Evolutionary conservation across 352 stramenopile species (phyloP), one percentile per base, ranked within the genome.

Genomic region (Phytophthora palmivora): DNA sequence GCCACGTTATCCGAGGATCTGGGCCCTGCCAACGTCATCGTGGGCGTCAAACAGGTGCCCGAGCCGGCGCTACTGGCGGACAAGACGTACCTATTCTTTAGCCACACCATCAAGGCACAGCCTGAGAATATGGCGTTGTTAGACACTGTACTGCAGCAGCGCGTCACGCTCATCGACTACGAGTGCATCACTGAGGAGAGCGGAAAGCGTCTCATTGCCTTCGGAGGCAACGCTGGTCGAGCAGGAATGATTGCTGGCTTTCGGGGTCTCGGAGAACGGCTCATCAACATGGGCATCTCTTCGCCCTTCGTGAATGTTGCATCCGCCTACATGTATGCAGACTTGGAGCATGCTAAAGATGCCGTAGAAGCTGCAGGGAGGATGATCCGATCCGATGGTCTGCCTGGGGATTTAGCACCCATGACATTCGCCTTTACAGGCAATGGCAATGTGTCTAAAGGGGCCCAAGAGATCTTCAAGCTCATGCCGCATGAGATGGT

Each of bases 51-150:
- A 76, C 89, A 98, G 56, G 88, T 97, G 42, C 87, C 84, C 11
- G 85, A 86, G 59, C 68, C 84, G 14, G 62, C 87, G 47, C 73
- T 98, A 37, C 71, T 98, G 42, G 51, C 81, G 7, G 81, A 98
- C 33, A 98, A 98, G 75, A 98, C 94, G 18, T 98, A 98, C 71
- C 86, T 98, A 60, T 98, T 98, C 78, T 99, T 99, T 70, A 97
- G 86, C 58, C 96, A 99, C 82, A 97, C 92, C 50, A 98, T 98
- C 79, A 99, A 99, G 69, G 96, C 93, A 37, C 96, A 99, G 75
- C 81, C 86, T 3, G 90, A 98, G 68, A 98, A 98, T 76, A 98
- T 99, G 96, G 72, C 78, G 58, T 76, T 99, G 18, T 82, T 98
- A 43, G 88, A 98, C 65, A 79, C 89, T 18, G 89, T 98, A 53